These are phyloP conservation scores for Chalaropsis ovoidea DNA, from an alignment of 2,329 filamentous ascomycete species.

Conservation along the genomic window DNA sequence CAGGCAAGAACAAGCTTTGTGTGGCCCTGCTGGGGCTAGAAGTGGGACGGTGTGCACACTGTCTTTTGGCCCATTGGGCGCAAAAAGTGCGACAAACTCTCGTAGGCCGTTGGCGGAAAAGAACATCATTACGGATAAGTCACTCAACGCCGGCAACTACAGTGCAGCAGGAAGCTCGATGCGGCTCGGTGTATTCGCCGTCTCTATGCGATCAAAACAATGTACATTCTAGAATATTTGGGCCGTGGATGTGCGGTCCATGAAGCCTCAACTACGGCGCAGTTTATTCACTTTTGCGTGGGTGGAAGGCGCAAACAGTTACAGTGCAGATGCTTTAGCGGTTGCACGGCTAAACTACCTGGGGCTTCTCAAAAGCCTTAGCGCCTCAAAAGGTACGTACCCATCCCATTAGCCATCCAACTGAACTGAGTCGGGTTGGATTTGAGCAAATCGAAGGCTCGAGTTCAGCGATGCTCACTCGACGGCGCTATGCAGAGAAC, in stretches of 20 bases:
- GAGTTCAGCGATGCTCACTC: too few species aligned
- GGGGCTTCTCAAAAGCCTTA: not conserved
- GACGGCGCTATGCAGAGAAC: too few species aligned
- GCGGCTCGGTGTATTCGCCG: slow-evolving; percentile 2
- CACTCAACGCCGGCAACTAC: not conserved
- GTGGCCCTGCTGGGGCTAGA: slow-evolving; percentile 21
- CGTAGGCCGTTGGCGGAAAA: not conserved
- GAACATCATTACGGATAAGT: not conserved
- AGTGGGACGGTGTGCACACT: slow-evolving; percentile 22
- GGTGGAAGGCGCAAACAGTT: slow-evolving; percentile 14
- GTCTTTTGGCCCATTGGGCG: slow-evolving; percentile 25
- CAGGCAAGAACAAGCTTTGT: slow-evolving; percentile 23
- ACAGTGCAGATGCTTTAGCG: slow-evolving; percentile 1
- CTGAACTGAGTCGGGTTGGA: not conserved
- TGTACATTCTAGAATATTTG: slow-evolving; percentile 3
- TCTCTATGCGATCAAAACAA: slow-evolving; percentile 18
- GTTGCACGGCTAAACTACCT: slow-evolving; percentile 9
- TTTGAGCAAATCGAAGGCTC: not conserved
- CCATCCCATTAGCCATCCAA: not conserved
- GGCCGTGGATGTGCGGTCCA: not conserved
- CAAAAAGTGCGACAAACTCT: slow-evolving; percentile 26
- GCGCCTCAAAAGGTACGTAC: slow-evolving; percentile 3
- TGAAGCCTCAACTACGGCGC: slow-evolving; percentile 1
- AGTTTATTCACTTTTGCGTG: slow-evolving; percentile 11
- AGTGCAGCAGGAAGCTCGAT: not conserved